These are phyloP conservation scores for Coriolopsis trogii DNA, from an alignment of 1,284 basidiomycete species.

Conservation along the genomic window DNA sequence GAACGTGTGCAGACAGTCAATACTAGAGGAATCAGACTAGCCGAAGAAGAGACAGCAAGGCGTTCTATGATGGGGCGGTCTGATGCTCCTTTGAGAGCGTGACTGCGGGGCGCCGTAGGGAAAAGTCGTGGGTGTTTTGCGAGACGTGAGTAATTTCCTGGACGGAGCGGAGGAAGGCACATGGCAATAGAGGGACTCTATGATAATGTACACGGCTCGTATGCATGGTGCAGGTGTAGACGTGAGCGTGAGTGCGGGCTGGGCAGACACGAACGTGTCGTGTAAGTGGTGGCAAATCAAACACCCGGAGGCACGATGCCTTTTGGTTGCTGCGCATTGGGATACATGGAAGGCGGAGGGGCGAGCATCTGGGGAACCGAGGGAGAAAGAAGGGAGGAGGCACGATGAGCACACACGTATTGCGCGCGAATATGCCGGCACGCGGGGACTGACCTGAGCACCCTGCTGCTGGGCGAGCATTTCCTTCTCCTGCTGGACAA, in stretches of 20 bases:
- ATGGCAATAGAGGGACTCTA: conserved; percentile 24
- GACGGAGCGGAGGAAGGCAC: conserved; percentile 19
- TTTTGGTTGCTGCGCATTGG: conserved; percentile 56
- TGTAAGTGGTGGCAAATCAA: conserved; percentile 36
- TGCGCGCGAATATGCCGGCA: conserved; percentile 9
- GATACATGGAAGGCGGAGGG: conserved; percentile 59
- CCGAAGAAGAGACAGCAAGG: conserved; percentile 15
- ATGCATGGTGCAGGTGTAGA: conserved; percentile 15
- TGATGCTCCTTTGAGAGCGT: conserved; percentile 3
- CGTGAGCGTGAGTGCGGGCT: conserved; percentile 4
- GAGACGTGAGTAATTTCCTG: conserved; percentile 9
- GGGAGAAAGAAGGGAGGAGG: too few relatives aligned
- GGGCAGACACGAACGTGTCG: too few relatives aligned
- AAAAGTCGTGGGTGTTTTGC: conserved; percentile 8
- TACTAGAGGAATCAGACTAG: conserved; percentile 5
- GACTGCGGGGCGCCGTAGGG: conserved; percentile 13
- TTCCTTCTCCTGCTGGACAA: conserved; percentile 95
- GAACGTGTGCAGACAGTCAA: not conserved
- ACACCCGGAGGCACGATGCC: conserved; percentile 78
- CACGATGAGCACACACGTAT: conserved; percentile 6
- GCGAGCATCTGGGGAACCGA: conserved; percentile 59
- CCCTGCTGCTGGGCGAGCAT: conserved; percentile 93
- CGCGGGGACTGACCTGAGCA: conserved; percentile 53
- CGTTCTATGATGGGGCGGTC: conserved; percentile 5
- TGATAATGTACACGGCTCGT: conserved; percentile 26